Percentiles rank a stretch among this genome's conserved stretches.
phyloP scores from a whole-genome alignment of 2,329 filamentous ascomycete species.

The Trichocomaceae sp. region DNA sequence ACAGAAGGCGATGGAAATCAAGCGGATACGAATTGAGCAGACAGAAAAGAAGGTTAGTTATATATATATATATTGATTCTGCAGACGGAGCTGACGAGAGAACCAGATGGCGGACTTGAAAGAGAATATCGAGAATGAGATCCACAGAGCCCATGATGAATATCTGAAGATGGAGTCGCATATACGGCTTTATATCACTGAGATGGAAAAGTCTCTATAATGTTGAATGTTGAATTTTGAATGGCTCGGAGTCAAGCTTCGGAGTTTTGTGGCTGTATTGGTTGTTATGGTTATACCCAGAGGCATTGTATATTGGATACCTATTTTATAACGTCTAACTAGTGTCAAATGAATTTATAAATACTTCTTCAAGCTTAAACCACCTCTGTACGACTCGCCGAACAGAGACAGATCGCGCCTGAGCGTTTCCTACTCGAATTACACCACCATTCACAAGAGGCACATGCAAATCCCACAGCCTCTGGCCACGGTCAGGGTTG shows the following conservation, averaged over 20 bases:
- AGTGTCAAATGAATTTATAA: neutral
- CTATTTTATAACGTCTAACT: slow-evolving; percentile 14
- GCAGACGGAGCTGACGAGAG: slow-evolving; percentile 15
- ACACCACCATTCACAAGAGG: slow-evolving; percentile 59
- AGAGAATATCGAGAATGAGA: slow-evolving; percentile 92
- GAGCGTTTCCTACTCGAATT: slow-evolving; percentile 43
- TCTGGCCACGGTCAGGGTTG: slow-evolving; percentile 26
- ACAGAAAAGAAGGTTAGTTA: slow-evolving; percentile 87
- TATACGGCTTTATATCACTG: slow-evolving; percentile 94
- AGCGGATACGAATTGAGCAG: slow-evolving; percentile 91
- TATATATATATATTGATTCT: slow-evolving; percentile 2
- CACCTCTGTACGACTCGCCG: slow-evolving; percentile 56
- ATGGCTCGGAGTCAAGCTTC: slow-evolving; percentile 6
- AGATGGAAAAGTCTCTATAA: slow-evolving; percentile 87
- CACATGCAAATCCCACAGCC: slow-evolving; percentile 46
- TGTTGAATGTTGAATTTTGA: neutral
- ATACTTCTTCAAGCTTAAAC: slow-evolving; percentile 50
- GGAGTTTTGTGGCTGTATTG: slow-evolving; percentile 33
- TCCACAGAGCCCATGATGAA: slow-evolving; percentile 83
- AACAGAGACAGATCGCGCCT: slow-evolving; percentile 45
- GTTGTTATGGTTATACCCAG: slow-evolving; percentile 29
- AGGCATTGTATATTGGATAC: slow-evolving; percentile 23
- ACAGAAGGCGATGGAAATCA: slow-evolving; percentile 82
- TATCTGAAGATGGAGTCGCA: slow-evolving; percentile 97
- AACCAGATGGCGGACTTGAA: slow-evolving; percentile 90